phyloP scores from a whole-genome alignment of 2,329 filamentous ascomycete genomes.

The Bertia moriformis region DNA sequence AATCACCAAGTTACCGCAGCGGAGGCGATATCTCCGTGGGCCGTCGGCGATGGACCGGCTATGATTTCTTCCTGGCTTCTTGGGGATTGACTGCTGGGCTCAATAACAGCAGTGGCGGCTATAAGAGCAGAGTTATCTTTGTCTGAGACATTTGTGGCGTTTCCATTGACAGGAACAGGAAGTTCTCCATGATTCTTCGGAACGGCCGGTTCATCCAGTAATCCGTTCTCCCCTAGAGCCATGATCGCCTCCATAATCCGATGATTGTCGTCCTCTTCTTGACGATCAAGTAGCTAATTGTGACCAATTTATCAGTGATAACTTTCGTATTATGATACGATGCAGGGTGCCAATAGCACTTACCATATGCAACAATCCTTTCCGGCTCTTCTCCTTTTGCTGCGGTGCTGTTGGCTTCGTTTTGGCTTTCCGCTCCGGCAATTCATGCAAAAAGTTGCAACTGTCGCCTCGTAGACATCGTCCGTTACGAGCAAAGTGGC shows the following conservation, averaged over 20 bases:
- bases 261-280: slow-evolving; percentile 23
- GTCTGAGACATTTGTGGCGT: too few relatives aligned
- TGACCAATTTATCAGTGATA: too few relatives aligned
- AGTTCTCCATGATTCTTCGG: too few relatives aligned
- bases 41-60: too few relatives aligned
- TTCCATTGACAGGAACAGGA: too few relatives aligned
- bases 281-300: slow-evolving; percentile 22
- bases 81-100: too few relatives aligned
- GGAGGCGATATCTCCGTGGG: too few relatives aligned
- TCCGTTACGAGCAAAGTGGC: slow-evolving; percentile 21
- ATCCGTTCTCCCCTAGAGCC: slow-evolving; percentile 22
- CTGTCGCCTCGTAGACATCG: slow-evolving; percentile 22
- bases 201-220: too few relatives aligned
- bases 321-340: slow-evolving; percentile 1
- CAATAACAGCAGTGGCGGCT: too few relatives aligned
- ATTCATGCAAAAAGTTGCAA: slow-evolving; percentile 25
- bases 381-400: slow-evolving; percentile 8
- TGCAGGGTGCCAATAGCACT: neutral
- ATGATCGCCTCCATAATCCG: slow-evolving; percentile 23
- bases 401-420: slow-evolving; percentile 8
- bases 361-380: neutral
- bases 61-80: too few relatives aligned
- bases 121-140: too few relatives aligned
- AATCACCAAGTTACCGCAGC: too few relatives aligned
- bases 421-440: slow-evolving; percentile 11